These are phyloP conservation scores for Bruguiera sexangula DNA, from an alignment of 345 rosid genomes.

Conservation along the genomic window DNA sequence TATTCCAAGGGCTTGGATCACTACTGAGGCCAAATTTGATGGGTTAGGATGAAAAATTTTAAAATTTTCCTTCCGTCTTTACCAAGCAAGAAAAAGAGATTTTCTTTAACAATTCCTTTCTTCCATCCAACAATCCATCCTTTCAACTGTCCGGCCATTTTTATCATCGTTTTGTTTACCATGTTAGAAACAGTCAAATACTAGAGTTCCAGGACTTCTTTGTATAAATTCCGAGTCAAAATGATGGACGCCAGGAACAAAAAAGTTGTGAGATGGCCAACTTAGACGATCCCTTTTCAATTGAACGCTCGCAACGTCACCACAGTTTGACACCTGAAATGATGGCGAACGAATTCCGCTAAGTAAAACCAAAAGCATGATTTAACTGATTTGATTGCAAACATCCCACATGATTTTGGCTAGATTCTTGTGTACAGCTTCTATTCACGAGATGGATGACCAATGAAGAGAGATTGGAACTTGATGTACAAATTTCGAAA, in stretches of 20 bases:
- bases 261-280: neutral
- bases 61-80: too few species aligned
- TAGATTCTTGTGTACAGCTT: neutral
- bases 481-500: neutral
- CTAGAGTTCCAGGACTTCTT: neutral
- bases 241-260: neutral
- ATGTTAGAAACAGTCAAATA: neutral
- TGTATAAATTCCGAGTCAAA: neutral
- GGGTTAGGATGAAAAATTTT: too few species aligned
- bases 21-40: too few species aligned
- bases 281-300: constrained; percentile 1
- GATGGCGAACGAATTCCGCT: neutral
- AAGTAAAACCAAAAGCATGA: neutral
- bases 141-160: neutral
- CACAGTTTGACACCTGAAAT: neutral
- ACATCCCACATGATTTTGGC: neutral
- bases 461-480: neutral
- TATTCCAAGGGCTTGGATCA: too few species aligned
- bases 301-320: neutral
- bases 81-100: too few species aligned
- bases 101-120: too few species aligned
- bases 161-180: neutral
- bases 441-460: neutral
- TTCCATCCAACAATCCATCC: too few species aligned
- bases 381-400: constrained; percentile 1